Evolutionary conservation across 176 grass and related monocot species (phyloP), one percentile per base, ranked within the genome.

Genomic region (Eremochloa ophiuroides): DNA sequence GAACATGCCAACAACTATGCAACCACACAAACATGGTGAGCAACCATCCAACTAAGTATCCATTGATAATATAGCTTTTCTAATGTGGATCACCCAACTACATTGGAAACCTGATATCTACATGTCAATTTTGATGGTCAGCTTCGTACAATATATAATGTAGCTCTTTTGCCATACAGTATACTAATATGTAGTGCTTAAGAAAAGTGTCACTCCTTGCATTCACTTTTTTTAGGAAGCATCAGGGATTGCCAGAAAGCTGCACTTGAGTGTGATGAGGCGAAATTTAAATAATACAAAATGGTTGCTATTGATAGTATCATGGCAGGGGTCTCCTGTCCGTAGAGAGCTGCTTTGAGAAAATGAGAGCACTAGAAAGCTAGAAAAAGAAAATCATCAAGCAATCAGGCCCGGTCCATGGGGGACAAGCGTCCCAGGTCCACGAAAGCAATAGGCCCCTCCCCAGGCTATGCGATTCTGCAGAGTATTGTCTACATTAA

Each of bases 171-270:
- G 10, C 26, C 7, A 11, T 26, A 35, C n/a, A 43, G 13, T 68
- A 18, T 55, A 14, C 2, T 43, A 39, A 31, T 3, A 30, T 85
- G 10, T 2, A 2, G 39, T 71, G 8, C 41, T 44, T 25, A 56
- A 42, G 40, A 35, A 28, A 13, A 43, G 31, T 16, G 3, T 8
- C 0, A 16, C 6, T 26, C 47, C 44, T 67, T 29, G 1, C 28
- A 16, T 56, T 34, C 29, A 5, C 20, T 76, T n/a, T 58, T 3
- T 23, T 39, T 53, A 90, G 87, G 87, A 80, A 82, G 43, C 46
- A 90, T 90, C 35, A 93, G 79, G 61, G 66, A 69, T 29, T 90
- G 87, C 72, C 90, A 82, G 77, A 85, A 68, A 69, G 91, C 82
- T 39, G 87, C 85, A 22, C 34, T 93, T 13, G 86, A 87, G 78